Conservation (phyloP, 345 rosid species). For the Brassica juncea region DNA sequence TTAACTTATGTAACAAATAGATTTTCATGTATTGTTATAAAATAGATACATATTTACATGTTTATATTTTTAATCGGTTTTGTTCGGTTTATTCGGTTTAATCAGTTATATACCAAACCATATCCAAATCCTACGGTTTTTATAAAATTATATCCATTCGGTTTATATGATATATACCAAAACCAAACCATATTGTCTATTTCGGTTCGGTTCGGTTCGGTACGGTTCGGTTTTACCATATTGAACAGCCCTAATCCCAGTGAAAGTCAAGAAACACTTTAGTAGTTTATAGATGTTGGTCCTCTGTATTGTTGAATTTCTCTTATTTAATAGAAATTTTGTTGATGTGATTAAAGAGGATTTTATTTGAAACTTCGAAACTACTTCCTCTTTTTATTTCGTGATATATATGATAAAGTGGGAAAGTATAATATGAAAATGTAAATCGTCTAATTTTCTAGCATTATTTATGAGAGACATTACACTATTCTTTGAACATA, state of each 20-base stretch:
- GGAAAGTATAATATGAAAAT: neutral
- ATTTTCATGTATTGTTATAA: no score
- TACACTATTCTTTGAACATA: neutral
- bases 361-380: neutral
- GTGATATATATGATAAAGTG: neutral
- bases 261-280: neutral
- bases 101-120: no score
- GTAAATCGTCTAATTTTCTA: neutral
- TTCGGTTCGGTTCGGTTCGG: no score
- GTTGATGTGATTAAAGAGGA: neutral
- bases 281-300: conserved; percentile 4
- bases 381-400: neutral
- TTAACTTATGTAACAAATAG: no score
- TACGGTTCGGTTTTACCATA: no score
- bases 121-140: no score
- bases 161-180: no score
- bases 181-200: no score
- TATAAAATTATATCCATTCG: no score
- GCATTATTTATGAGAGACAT: neutral
- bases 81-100: no score
- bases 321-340: neutral
- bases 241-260: neutral
- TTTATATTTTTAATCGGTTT: no score
- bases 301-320: neutral
- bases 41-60: no score